Evolutionary conservation across 768 basidiomycete species (phyloP).

Genomic region (Termitomyces eurrhizus): DNA sequence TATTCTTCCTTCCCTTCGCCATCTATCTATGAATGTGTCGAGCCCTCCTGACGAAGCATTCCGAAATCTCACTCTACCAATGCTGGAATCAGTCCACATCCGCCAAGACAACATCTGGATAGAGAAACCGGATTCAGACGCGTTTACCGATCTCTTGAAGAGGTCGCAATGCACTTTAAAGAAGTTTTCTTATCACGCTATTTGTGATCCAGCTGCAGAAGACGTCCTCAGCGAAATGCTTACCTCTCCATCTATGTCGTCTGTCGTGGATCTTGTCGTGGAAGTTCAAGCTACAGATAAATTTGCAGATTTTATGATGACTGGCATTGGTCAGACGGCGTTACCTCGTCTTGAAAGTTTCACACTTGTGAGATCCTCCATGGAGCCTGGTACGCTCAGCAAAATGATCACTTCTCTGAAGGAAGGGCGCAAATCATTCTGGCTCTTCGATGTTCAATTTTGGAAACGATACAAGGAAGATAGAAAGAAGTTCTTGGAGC

Average conservation of each 20-base stretch:
- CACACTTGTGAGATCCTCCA: background rate
- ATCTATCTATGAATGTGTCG: background rate
- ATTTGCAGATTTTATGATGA: background rate
- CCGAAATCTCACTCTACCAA: conserved; percentile 2
- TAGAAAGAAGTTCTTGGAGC: background rate
- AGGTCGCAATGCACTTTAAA: conserved; percentile 7
- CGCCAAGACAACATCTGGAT: background rate
- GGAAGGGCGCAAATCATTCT: background rate
- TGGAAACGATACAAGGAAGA: conserved; percentile 5
- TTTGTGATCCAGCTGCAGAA: background rate
- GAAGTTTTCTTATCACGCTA: conserved; percentile 2
- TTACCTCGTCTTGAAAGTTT: conserved; percentile 1
- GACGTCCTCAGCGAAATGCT: background rate
- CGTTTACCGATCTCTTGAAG: conserved; percentile 5
- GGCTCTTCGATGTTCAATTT: background rate
- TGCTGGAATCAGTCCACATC: background rate
- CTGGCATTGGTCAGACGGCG: background rate
- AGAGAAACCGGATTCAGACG: background rate
- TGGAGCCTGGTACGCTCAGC: conserved; percentile 3
- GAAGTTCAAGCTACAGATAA: background rate
- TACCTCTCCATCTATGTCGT: conserved; percentile 1
- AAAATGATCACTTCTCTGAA: background rate
- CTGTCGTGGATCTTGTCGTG: background rate
- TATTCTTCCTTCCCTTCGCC: conserved; percentile 6
- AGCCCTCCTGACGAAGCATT: conserved; percentile 2